Evolutionary conservation across 805 yeast species (phyloP).

Genomic region (Barnettozyma populi): DNA sequence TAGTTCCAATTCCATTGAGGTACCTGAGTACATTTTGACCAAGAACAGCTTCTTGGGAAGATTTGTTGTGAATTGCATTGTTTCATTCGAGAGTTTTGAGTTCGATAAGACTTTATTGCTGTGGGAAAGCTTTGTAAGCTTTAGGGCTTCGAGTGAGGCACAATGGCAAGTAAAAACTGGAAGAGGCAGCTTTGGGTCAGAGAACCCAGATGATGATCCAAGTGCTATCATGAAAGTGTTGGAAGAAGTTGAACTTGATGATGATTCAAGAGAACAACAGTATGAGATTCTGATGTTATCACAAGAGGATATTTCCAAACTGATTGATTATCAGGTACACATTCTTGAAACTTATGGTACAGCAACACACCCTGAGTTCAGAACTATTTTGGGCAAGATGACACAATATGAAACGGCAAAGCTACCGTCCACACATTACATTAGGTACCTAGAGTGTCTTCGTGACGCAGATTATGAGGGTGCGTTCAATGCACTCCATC

Average conservation of each 20-base stretch:
- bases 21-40: constrained; percentile 27
- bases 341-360: constrained; percentile 48
- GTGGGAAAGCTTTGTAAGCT: constrained; percentile 37
- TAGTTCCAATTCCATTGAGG: constrained; percentile 5
- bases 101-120: constrained; percentile 41
- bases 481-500: constrained; percentile 48
- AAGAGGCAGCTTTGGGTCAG: background rate
- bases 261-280: constrained; percentile 1
- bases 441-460: constrained; percentile 55
- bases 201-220: constrained; percentile 17
- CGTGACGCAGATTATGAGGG: constrained; percentile 53
- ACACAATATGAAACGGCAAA: constrained; percentile 39
- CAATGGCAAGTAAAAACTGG: constrained; percentile 25
- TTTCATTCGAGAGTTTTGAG: constrained; percentile 38
- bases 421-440: constrained; percentile 46
- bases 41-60: constrained; percentile 40
- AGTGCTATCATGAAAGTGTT: constrained; percentile 14
- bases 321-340: constrained; percentile 49
- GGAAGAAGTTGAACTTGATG: constrained; percentile 2
- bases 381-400: constrained; percentile 38
- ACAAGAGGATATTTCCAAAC: constrained; percentile 42
- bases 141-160: constrained; percentile 24
- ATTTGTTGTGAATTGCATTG: constrained; percentile 36
- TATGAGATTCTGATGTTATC: constrained; percentile 36
- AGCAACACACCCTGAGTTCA: constrained; percentile 40